These are phyloP conservation scores for Dictyostelium intermedium DNA, from an alignment of 78 protist genomes.

Conservation along the genomic window DNA sequence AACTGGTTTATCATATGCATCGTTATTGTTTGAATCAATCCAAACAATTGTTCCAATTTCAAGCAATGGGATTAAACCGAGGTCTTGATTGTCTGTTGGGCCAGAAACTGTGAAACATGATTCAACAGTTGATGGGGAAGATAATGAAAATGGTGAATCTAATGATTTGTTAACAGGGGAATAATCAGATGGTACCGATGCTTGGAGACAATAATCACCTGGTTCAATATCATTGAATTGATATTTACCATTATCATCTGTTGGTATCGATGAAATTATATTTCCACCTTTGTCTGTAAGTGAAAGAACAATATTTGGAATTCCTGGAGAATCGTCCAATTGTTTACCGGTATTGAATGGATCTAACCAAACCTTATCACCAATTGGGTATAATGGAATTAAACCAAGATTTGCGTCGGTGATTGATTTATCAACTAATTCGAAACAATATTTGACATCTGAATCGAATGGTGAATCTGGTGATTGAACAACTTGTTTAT, in stretches of 20 bases:
- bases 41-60: not conserved
- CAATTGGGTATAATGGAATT: not conserved
- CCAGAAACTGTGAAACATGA: not conserved
- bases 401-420: not conserved
- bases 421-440: not conserved
- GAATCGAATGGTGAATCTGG: not conserved
- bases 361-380: constrained; percentile 12
- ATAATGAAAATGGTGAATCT: not conserved
- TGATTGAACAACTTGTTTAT: not conserved
- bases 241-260: not conserved
- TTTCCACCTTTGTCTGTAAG: not conserved
- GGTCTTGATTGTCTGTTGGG: not conserved
- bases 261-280: not conserved
- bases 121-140: not conserved
- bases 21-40: not conserved
- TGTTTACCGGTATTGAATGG: constrained; percentile 1
- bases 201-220: constrained; percentile 13
- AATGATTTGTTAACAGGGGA: not conserved
- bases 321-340: not conserved
- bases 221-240: constrained; percentile 9
- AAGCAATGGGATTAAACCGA: not conserved
- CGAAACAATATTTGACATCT: not conserved
- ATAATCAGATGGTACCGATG: not conserved
- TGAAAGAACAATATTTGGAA: not conserved
- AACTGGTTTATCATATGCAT: not conserved